Evolutionary conservation across 176 grass and related monocot genomes (phyloP).

Genomic region (Triticum monococcum): DNA sequence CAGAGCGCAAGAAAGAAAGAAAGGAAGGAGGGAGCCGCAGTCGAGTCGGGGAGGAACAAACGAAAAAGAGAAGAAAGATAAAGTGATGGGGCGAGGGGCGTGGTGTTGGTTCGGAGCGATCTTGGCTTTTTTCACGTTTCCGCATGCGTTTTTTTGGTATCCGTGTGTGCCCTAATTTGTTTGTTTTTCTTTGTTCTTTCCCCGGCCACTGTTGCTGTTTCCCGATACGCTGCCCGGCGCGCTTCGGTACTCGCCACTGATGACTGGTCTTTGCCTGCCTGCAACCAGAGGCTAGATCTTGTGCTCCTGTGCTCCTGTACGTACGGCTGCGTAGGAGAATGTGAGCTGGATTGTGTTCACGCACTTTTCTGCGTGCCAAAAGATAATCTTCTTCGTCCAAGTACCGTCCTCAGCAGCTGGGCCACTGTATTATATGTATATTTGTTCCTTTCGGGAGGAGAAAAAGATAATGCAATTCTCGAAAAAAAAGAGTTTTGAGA

Average conservation of each 20-base stretch:
- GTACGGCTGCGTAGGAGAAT: not conserved
- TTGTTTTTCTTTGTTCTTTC: slow-evolving; percentile 42
- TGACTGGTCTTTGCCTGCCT: slow-evolving; percentile 34
- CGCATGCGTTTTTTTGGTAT: slow-evolving; percentile 30
- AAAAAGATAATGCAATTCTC: not conserved
- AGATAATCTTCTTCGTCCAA: not conserved
- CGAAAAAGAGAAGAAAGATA: slow-evolving; percentile 14
- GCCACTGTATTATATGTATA: not conserved
- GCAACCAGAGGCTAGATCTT: slow-evolving; percentile 28
- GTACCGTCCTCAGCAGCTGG: not conserved
- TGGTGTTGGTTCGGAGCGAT: slow-evolving; percentile 4
- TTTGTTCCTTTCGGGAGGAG: too few species aligned
- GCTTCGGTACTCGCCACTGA: slow-evolving; percentile 26
- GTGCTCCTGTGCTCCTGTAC: slow-evolving; percentile 19
- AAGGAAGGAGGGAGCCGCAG: not conserved
- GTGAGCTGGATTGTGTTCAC: slow-evolving; percentile 12
- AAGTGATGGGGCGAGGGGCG: not conserved
- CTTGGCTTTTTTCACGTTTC: slow-evolving; percentile 15
- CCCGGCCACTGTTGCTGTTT: slow-evolving; percentile 26
- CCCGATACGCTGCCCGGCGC: slow-evolving; percentile 28
- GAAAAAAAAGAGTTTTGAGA: not conserved
- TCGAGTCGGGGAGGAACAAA: slow-evolving; percentile 2
- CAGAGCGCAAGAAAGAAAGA: slow-evolving; percentile 10
- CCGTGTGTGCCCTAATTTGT: slow-evolving; percentile 15
- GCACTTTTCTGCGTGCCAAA: slow-evolving; percentile 9